A percentile compares a stretch with the other conserved stretches of the same genome.
Evolutionary conservation across 805 yeast genomes (phyloP).

Genomic region (Yueomyces sp.): DNA sequence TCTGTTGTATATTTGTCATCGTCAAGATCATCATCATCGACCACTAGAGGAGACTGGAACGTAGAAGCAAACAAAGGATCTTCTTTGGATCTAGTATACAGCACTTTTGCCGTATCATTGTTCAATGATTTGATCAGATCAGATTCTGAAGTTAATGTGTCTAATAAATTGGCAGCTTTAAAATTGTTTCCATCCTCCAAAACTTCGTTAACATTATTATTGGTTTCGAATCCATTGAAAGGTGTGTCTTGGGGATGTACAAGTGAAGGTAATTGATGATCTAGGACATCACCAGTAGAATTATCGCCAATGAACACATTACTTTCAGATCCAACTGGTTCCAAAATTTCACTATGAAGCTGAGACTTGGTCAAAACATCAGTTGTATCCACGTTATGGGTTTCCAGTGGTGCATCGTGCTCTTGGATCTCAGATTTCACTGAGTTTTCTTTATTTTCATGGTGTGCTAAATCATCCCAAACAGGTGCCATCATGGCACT

Average conservation of each 20-base stretch:
- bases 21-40: slow-evolving; percentile 2
- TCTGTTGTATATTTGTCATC: background rate
- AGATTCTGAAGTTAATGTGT: slow-evolving; percentile 17
- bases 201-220: background rate
- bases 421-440: background rate
- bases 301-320: background rate
- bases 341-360: background rate
- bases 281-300: background rate
- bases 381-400: background rate
- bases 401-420: background rate
- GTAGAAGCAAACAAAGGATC: slow-evolving; percentile 25
- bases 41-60: slow-evolving; percentile 9
- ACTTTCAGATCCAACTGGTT: background rate
- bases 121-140: slow-evolving; percentile 33
- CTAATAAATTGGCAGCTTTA: slow-evolving; percentile 1
- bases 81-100: slow-evolving; percentile 10
- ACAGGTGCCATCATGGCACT: slow-evolving; percentile 22
- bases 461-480: slow-evolving; percentile 19
- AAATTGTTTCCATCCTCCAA: background rate
- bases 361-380: background rate
- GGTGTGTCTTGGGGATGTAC: background rate
- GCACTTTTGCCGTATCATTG: slow-evolving; percentile 20
- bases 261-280: background rate
- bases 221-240: background rate
- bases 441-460: background rate